Conservation (phyloP, 352 stramenopile species). For the Phytophthora pseudosyringae region DNA sequence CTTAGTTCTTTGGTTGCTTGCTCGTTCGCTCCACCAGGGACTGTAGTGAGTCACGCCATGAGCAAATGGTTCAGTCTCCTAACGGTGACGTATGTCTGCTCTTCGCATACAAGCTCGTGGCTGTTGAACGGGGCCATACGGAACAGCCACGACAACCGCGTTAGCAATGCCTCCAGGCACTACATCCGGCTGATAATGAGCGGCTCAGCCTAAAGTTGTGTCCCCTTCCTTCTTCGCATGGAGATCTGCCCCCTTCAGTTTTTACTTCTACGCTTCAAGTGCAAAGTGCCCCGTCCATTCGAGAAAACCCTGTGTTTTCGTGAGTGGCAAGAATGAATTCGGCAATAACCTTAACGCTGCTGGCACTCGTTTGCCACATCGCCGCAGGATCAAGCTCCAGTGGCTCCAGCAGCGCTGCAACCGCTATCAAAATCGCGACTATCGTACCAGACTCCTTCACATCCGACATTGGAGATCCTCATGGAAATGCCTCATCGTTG, state of each 20-base stretch:
- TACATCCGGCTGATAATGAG: background rate
- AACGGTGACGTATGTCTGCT: slow-evolving; percentile 1
- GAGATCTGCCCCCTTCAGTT: slow-evolving; percentile 8
- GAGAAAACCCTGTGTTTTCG: background rate
- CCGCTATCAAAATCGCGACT: slow-evolving; percentile 1
- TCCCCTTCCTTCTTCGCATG: background rate
- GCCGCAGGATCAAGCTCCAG: background rate
- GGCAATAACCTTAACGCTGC: background rate
- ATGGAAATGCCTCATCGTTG: background rate
- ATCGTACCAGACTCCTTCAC: background rate
- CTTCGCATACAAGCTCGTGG: background rate
- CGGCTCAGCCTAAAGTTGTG: background rate
- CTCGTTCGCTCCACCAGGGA: too few species aligned
- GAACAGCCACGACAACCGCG: background rate
- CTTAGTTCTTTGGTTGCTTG: too few species aligned
- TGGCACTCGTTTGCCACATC: background rate
- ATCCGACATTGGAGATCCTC: background rate
- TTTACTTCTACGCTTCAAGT: background rate
- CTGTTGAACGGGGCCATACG: background rate
- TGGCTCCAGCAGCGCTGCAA: background rate
- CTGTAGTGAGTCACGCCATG: too few species aligned
- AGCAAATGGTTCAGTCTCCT: too few species aligned
- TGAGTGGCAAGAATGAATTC: background rate
- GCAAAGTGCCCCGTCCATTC: background rate
- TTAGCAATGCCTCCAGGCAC: slow-evolving; percentile 9